Conservation (phyloP, 306 rosid genomes). For the Prunus mira region DNA sequence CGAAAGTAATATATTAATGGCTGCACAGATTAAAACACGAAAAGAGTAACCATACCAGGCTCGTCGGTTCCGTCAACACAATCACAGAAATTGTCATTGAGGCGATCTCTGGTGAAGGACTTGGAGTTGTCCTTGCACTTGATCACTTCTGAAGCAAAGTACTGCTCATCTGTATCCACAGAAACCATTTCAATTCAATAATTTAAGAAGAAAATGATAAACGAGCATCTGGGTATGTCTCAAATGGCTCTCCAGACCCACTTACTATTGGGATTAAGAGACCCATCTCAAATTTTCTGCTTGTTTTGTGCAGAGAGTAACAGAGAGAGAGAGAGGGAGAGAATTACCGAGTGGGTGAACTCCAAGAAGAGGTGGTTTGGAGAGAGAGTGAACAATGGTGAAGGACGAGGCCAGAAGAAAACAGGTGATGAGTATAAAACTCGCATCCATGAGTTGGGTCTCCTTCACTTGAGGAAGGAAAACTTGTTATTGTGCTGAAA, state of each 20-base stretch:
- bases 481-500: too few relatives aligned
- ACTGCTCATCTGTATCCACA: conserved; percentile 65
- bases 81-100: conserved; percentile 81
- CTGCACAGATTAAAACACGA: too few relatives aligned
- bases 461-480: neutral
- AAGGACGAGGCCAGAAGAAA: conserved; percentile 34
- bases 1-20: neutral
- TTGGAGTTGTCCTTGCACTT: conserved; percentile 73
- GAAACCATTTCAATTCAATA: conserved; percentile 17
- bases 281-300: conserved; percentile 14
- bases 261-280: neutral
- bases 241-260: neutral
- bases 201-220: neutral
- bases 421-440: conserved; percentile 26
- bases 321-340: neutral
- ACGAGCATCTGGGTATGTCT: conserved; percentile 18
- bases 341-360: conserved; percentile 71
- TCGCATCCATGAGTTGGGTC: conserved; percentile 16
- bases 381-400: conserved; percentile 21
- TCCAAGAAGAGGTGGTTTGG: conserved; percentile 50
- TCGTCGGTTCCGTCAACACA: conserved; percentile 92
- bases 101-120: conserved; percentile 67
- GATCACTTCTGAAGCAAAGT: conserved; percentile 53
- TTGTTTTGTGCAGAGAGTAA: neutral
- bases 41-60: conserved; percentile 48